These are phyloP conservation scores for Fraxinus floribunda DNA, from an alignment of 305 asterid species.

Conservation along the genomic window DNA sequence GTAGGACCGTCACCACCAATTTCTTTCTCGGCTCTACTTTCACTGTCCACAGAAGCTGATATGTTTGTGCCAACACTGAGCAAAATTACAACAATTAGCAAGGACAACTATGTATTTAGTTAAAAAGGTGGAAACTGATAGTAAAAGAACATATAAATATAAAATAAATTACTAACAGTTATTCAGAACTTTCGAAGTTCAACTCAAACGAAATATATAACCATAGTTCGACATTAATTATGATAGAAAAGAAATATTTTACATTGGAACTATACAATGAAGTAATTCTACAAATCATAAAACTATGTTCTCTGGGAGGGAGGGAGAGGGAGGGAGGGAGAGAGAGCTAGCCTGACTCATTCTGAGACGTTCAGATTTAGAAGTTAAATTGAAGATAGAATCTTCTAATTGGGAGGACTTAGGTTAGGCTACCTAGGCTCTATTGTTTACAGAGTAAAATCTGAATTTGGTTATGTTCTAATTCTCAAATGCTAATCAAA, in stretches of 20 bases:
- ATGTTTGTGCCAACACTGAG: conserved; percentile 49
- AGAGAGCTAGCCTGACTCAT: background rate
- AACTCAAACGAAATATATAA: background rate
- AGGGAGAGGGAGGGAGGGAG: background rate
- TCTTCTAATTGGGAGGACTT: background rate
- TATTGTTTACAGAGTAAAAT: background rate
- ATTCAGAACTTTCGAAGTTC: background rate
- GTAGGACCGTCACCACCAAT: conserved; percentile 30
- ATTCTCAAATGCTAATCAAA: background rate
- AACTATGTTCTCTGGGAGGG: background rate
- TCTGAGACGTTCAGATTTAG: background rate
- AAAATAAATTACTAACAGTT: background rate
- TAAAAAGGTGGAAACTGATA: background rate
- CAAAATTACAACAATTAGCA: background rate
- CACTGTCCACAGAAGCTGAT: conserved; percentile 43
- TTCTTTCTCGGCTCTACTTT: conserved; percentile 37
- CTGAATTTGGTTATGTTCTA: background rate
- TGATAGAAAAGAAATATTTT: background rate
- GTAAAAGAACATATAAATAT: background rate
- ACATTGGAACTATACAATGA: background rate
- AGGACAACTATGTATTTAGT: background rate
- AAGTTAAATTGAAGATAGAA: background rate
- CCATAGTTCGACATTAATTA: background rate
- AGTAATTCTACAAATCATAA: background rate
- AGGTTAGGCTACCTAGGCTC: background rate